Evolutionary conservation across 495 filamentous ascomycete genomes (phyloP), one percentile per base, ranked within the genome.

Genomic region (Penicillium ucsense): DNA sequence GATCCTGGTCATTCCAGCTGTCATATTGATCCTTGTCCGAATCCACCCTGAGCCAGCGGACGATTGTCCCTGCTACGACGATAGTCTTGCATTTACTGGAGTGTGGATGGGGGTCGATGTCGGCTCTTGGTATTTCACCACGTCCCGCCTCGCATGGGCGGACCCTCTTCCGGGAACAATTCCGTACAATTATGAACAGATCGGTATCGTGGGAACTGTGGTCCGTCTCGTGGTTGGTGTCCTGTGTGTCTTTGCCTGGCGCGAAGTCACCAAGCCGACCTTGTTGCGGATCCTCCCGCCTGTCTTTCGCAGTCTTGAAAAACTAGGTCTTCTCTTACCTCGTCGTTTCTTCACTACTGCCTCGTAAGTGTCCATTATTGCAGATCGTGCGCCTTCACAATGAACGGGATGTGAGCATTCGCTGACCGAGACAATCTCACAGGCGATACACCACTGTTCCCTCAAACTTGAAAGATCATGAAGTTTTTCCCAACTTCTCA

Each of bases 1-100:
- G 10, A 77, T 86, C 0, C 57, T 82, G 7, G 59, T 80, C 10
- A 64, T 84, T 12, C 72, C 83, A 3, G 52, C 89, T 10, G 54
- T 81, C 3, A 81, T 94, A 30, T 65, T 92, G 31, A 61, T 84
- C 31, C 67, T 95, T 29, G 84, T 97, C 32, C 80, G 92, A 40
- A 79, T 95, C 12, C 91, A 98, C 64, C 92, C 92, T 2, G 92
- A 98, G 54, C 92, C 92, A 3, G 92, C 89, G 0, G 92, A 98
- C 63, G 85, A 95, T 61, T 98, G 92, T 56, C 92, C 92, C 10
- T 98, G 92, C 60, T 98, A 94, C 61, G 92, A 98, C 62, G 92
- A 98, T 68, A 90, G 86, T 54, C 88, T 98, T 34, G 81, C 90
- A 6, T 98, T 97, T 60, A 83, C 88, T 20, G 92, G 86, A 5